Evolutionary conservation across 768 basidiomycete species (phyloP).

Genomic region (Boletus coccyginus): DNA sequence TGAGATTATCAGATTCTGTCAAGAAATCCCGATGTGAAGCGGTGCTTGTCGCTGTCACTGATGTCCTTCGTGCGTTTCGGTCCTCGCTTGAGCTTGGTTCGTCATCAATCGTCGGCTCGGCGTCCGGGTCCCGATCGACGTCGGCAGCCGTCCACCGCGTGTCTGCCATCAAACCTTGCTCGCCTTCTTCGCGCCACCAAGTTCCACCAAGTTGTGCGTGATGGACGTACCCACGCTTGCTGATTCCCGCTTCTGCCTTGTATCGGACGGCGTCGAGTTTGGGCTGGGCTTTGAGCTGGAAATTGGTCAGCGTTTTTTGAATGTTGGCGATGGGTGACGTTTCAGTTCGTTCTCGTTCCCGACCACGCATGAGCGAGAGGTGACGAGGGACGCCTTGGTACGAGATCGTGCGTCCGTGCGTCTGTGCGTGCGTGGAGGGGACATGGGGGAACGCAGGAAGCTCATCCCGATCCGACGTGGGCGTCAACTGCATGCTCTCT

Average conservation of each 20-base stretch:
- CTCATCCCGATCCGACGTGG: conserved; percentile 14
- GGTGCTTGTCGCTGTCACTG: background rate
- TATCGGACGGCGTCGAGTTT: conserved; percentile 61
- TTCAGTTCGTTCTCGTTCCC: conserved; percentile 17
- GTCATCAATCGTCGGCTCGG: conserved; percentile 25
- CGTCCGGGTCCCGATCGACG: conserved; percentile 19
- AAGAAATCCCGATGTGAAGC: conserved; percentile 13
- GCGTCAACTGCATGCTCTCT: conserved; percentile 58
- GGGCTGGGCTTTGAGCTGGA: conserved; percentile 45
- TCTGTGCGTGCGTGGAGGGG: conserved; percentile 8
- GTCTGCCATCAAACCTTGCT: conserved; percentile 38
- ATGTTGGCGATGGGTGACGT: conserved; percentile 38
- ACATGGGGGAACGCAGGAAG: conserved; percentile 7
- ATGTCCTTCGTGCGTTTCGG: background rate
- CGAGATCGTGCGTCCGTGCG: conserved; percentile 19
- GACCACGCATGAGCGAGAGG: conserved; percentile 34
- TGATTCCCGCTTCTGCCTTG: conserved; percentile 71
- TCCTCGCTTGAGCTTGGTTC: conserved; percentile 23
- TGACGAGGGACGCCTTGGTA: conserved; percentile 36
- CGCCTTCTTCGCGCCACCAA: conserved; percentile 34
- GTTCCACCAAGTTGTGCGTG: conserved; percentile 27
- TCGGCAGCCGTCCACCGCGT: conserved; percentile 31
- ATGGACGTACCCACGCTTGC: conserved; percentile 54
- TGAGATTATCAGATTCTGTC: conserved; percentile 45
- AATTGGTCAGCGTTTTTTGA: conserved; percentile 41